These are phyloP conservation scores for Aspergillus taichungensis DNA, from an alignment of 495 filamentous ascomycete species.

Conservation along the genomic window DNA sequence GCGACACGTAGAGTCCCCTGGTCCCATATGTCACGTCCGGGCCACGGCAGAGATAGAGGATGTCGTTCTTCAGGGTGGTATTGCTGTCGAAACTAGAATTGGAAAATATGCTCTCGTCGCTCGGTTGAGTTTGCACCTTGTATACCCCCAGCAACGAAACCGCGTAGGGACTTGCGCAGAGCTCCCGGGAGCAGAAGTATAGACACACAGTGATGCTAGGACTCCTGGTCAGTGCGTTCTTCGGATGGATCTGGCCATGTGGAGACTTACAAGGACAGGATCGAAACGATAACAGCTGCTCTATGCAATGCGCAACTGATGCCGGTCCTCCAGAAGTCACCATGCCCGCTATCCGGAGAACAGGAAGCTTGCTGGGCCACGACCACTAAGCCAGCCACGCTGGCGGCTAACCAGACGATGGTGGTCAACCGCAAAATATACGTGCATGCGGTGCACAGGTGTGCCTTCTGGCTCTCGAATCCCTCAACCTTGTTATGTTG, in stretches of 20 bases:
- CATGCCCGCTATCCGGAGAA: constrained; percentile 19
- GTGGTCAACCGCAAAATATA: constrained; percentile 30
- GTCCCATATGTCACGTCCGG: constrained; percentile 25
- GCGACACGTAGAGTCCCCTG: constrained; percentile 21
- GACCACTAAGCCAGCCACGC: constrained; percentile 34
- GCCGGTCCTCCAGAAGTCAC: constrained; percentile 31
- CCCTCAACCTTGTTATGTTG: constrained; percentile 34
- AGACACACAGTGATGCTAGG: constrained; percentile 29
- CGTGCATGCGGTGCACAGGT: constrained; percentile 30
- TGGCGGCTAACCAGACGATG: constrained; percentile 33
- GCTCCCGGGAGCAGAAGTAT: constrained; percentile 33
- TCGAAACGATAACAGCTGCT: constrained; percentile 25
- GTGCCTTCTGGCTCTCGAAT: constrained; percentile 26
- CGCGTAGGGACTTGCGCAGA: constrained; percentile 36
- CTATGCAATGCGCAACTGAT: constrained; percentile 35
- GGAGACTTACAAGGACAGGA: constrained; percentile 30
- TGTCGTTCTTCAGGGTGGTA: constrained; percentile 33
- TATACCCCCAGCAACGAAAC: constrained; percentile 35
- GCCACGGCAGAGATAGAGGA: constrained; percentile 31
- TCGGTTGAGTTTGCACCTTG: constrained; percentile 10
- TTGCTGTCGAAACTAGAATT: constrained; percentile 34
- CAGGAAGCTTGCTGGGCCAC: constrained; percentile 33
- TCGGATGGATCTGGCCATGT: neutral
- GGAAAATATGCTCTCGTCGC: constrained; percentile 30
- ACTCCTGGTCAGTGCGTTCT: constrained; percentile 4